Evolutionary conservation across 345 rosid species (phyloP), one percentile per base, ranked within the genome.

Genomic region (Populus pruinosa): DNA sequence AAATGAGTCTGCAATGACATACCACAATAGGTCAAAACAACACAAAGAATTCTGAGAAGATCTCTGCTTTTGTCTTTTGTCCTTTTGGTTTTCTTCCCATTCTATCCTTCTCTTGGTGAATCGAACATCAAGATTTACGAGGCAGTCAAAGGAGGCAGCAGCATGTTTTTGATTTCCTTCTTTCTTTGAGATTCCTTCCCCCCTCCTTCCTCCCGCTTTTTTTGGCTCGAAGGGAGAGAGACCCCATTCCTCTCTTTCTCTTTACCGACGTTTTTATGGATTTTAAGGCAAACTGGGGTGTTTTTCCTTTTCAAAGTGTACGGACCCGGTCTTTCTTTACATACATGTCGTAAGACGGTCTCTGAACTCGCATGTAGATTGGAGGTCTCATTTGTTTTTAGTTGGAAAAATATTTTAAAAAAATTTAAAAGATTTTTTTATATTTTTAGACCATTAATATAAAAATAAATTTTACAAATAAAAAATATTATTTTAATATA

Each of bases 111-210:
- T 29, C 14, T 35, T 13, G 55, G 18, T 56, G 63, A 68, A 73
- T 79, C 70, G 43, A 10, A 20, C 13, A 69, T 71, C 16, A 81
- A 72, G 87, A 82, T 78, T 84, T 76, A 81, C 84, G 88, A 86
- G 85, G 84, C 87, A 71, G 89, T 86, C 90, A 88, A 88, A 86
- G 78, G 79, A 41, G 35, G 64, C 49, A 41, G 73, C 71, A 38
- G 9, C 67, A 29, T 64, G 36, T 66, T 63, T 44, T 63, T 36
- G 70, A 53, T 62, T 81, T 72, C 59, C 59, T 53, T 23, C 64
- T n/a, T 59, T 71, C 64, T 49, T 78, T 70, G 13, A 70, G 74
- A 70, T 70, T 76, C 41, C 59, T 82, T 36, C 1, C 47, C 16
- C n/a, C 18, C 29, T 8, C 4, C 20, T 49, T 1, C 44, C 44